These are phyloP conservation scores for Keithomyces neogunnii DNA, from an alignment of 2,329 filamentous ascomycete species.

Conservation along the genomic window DNA sequence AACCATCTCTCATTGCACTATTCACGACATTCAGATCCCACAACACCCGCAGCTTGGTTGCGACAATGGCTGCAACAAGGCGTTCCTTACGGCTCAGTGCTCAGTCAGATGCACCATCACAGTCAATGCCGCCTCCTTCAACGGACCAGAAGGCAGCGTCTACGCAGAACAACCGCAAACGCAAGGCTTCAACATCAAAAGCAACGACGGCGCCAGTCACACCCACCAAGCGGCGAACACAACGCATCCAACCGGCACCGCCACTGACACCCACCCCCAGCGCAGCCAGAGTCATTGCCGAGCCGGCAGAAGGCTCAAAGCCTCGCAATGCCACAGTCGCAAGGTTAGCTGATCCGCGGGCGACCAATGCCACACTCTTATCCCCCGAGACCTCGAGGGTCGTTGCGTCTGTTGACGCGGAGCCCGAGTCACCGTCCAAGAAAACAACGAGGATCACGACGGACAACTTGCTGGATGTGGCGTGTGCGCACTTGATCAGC, in stretches of 20 bases:
- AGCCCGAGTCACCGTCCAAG: conserved; percentile 38
- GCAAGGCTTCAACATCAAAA: conserved; percentile 19
- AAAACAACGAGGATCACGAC: conserved; percentile 44
- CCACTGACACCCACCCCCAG: conserved; percentile 41
- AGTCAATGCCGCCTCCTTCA: conserved; percentile 13
- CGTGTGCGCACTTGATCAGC: conserved; percentile 63
- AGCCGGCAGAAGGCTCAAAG: conserved; percentile 23
- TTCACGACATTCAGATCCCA: neutral
- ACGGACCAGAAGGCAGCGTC: neutral
- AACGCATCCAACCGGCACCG: conserved; percentile 16
- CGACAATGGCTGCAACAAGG: conserved; percentile 24
- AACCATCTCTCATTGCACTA: neutral
- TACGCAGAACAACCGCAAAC: conserved; percentile 22
- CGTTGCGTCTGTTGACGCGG: conserved; percentile 40
- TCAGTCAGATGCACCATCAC: conserved; percentile 12
- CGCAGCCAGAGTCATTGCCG: conserved; percentile 30
- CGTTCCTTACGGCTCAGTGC: conserved; percentile 33
- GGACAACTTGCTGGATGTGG: conserved; percentile 64
- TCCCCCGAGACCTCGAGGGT: conserved; percentile 62
- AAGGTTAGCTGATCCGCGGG: conserved; percentile 53
- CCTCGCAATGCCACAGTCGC: conserved; percentile 33
- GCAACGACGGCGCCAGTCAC: conserved; percentile 19
- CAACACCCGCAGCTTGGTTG: neutral
- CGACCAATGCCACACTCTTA: conserved; percentile 62
- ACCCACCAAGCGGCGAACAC: conserved; percentile 22